Conservation (phyloP, 257 asterid genomes). For the Jasminum sambac region DNA sequence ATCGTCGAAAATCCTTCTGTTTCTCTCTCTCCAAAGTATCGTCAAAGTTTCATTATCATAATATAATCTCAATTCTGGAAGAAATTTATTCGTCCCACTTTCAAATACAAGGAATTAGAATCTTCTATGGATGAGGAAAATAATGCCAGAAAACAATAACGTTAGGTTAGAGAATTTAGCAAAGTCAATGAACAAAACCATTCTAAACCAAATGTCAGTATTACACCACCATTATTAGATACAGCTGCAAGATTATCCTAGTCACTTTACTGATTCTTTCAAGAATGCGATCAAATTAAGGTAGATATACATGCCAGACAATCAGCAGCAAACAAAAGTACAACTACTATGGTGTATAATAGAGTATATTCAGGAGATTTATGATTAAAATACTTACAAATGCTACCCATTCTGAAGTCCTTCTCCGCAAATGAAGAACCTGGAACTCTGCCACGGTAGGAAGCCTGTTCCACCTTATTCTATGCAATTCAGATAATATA, state of each 20-base stretch:
- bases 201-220: conserved; percentile 13
- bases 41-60: background rate
- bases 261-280: conserved; percentile 16
- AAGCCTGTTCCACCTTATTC: conserved; percentile 76
- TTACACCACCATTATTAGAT: background rate
- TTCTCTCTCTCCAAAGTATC: no score
- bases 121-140: background rate
- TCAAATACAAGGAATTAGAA: background rate
- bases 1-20: no score
- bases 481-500: conserved; percentile 86
- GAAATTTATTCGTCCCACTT: background rate
- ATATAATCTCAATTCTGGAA: background rate
- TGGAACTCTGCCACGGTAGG: conserved; percentile 72
- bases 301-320: background rate
- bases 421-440: conserved; percentile 78
- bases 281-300: conserved; percentile 15
- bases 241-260: conserved; percentile 5
- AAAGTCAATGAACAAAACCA: conserved; percentile 2
- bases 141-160: background rate
- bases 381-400: conserved; percentile 53
- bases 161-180: conserved; percentile 6
- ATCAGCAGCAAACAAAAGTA: conserved; percentile 11
- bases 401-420: conserved; percentile 82
- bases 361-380: conserved; percentile 14
- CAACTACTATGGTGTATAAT: background rate